Conservation (phyloP, 176 grass and related monocot genomes). For the Cenchrus americanus region DNA sequence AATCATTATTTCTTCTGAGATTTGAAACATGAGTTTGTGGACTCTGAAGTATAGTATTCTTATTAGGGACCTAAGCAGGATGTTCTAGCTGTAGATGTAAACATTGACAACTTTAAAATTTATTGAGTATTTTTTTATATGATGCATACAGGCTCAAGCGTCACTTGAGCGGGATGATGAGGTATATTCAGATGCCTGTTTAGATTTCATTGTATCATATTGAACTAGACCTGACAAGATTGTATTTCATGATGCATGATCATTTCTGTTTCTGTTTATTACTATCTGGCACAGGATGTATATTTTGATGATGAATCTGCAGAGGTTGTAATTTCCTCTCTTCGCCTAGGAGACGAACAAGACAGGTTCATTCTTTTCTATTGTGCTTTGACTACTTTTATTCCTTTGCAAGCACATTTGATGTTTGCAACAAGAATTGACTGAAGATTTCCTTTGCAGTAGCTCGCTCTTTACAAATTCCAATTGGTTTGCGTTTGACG, state of each 20-base stretch:
- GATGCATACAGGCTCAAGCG: conserved; percentile 74
- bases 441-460: conserved; percentile 62
- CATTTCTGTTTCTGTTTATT: conserved; percentile 18
- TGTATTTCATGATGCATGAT: neutral
- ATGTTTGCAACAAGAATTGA: conserved; percentile 20
- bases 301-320: conserved; percentile 99
- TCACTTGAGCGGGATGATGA: conserved; percentile 84
- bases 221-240: neutral
- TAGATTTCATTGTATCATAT: conserved; percentile 32
- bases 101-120: neutral
- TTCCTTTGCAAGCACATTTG: conserved; percentile 11
- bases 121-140: conserved; percentile 32
- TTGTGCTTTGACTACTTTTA: conserved; percentile 10
- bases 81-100: conserved; percentile 1
- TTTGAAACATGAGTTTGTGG: neutral
- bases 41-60: neutral
- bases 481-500: conserved; percentile 95
- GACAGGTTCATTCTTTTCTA: conserved; percentile 65
- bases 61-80: neutral
- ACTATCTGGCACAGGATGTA: conserved; percentile 65
- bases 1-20: conserved; percentile 2
- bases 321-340: conserved; percentile 90
- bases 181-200: conserved; percentile 50
- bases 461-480: conserved; percentile 90
- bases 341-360: conserved; percentile 76